These are phyloP conservation scores for Saxophila tyrrhenica DNA, from an alignment of 495 filamentous ascomycete species.

Conservation along the genomic window DNA sequence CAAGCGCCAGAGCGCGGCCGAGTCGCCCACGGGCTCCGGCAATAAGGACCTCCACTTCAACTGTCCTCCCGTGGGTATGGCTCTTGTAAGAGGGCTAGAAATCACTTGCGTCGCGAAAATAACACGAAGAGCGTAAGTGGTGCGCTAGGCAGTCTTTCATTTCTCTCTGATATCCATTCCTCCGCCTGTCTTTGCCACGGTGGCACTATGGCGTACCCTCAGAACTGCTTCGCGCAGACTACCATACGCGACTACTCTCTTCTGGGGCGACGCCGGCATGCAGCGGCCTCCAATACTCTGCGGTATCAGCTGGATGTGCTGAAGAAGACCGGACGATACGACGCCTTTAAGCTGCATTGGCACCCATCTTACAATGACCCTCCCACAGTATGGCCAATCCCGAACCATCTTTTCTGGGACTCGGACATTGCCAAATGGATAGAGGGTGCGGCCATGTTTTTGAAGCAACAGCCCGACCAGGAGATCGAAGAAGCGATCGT, in stretches of 20 bases:
- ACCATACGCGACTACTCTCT: neutral
- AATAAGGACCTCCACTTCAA: too few relatives aligned
- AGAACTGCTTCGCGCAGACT: neutral
- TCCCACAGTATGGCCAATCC: slow-evolving; percentile 37
- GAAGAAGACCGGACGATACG: slow-evolving; percentile 43
- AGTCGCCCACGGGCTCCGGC: too few relatives aligned
- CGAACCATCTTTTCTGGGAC: slow-evolving; percentile 46
- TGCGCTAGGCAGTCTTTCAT: neutral
- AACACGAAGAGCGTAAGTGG: too few relatives aligned
- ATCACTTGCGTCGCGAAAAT: too few relatives aligned
- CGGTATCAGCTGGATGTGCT: slow-evolving; percentile 40
- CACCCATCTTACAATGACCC: slow-evolving; percentile 40
- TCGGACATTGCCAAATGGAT: slow-evolving; percentile 52
- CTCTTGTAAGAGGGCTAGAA: too few relatives aligned
- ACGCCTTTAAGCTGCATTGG: slow-evolving; percentile 43
- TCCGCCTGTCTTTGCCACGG: too few relatives aligned
- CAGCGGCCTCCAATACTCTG: slow-evolving; percentile 24
- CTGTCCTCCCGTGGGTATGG: too few relatives aligned
- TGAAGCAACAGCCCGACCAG: slow-evolving; percentile 33
- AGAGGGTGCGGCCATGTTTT: slow-evolving; percentile 48
- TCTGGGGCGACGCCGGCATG: neutral
- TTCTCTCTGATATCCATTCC: neutral
- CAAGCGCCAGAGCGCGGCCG: too few relatives aligned
- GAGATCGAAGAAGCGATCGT: slow-evolving; percentile 41
- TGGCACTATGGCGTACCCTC: slow-evolving; percentile 6